Base-by-base conservation (phyloP, 129 eudicot genomes). In the Glebionis coronaria region DNA sequence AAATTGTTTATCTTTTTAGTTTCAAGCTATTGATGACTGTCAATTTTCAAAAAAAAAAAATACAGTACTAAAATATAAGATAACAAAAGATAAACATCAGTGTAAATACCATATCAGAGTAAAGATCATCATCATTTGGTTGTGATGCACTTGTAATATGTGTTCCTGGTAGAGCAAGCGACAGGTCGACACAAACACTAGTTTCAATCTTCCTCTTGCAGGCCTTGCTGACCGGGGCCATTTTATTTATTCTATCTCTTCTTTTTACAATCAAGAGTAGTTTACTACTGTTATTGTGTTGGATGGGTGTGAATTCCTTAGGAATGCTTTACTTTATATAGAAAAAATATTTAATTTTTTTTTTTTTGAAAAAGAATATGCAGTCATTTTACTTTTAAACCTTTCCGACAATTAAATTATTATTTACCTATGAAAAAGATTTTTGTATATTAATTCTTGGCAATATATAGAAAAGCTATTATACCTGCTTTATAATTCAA, bases 251-350 rank as follows among this genome's bases (percentile, higher is more conserved):
- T 11, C 9, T 56, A 2, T 11, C 10, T 8, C 10, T 56, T 7
- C 3, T 5, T 9, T 13, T 56, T 8, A 15, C 9, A 61, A 44
- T 8, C 21, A 46, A 19, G 51, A 61, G 0, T 13, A 38, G 42
- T 16, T 20, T 14, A 63, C 14, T 18, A 45, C 4, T 7, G 14
- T 64, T 45, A n/a, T 13, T 64, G 19, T 25, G 54, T 25, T 23
- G 13, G 69, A 25, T 46, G 13, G 69, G 18, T 21, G 0, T 31
- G n/a, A n/a, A 64, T 49, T 64, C 69, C 56, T 21, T 46, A 14
- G 23, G 23, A 6, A 65, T 19, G 56, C 56, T 65, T 21, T 14
- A 44, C 40, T 31, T 31, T 45, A 65, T 65, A 13, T 16, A 65
- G 18, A 18, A 0, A 13, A 10, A 46, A 5, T 4, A 13, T 12